These are phyloP conservation scores for Verticillium albo-atrum DNA, from an alignment of 2,329 filamentous ascomycete genomes.

Conservation along the genomic window DNA sequence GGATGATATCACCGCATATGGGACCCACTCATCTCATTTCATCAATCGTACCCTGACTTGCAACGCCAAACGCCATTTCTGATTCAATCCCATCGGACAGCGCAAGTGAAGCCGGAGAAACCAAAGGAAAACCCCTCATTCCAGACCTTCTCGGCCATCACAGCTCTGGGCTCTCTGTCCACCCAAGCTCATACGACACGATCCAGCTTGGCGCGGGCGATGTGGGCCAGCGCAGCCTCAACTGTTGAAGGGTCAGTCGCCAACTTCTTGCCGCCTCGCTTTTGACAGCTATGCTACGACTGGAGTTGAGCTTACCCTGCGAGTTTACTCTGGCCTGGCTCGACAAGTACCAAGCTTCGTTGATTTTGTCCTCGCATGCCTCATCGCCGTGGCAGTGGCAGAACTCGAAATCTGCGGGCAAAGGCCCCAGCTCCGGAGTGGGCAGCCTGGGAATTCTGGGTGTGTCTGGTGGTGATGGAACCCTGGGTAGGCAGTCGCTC, in stretches of 20 bases:
- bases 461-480: constrained; percentile 1
- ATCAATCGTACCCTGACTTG: too few relatives aligned
- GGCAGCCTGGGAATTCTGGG: constrained; percentile 7
- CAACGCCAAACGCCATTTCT: too few relatives aligned
- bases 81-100: too few relatives aligned
- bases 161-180: neutral
- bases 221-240: constrained; percentile 9
- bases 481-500: neutral
- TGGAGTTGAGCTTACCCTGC: constrained; percentile 3
- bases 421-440: constrained; percentile 9
- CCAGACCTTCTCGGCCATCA: neutral
- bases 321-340: constrained; percentile 3
- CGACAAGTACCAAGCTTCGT: constrained; percentile 9
- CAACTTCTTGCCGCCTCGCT: neutral
- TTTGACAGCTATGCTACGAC: neutral
- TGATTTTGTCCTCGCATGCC: constrained; percentile 6
- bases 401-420: constrained; percentile 11
- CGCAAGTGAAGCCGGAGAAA: too few relatives aligned
- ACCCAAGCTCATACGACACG: neutral
- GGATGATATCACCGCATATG: too few relatives aligned
- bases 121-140: neutral
- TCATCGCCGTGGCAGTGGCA: constrained; percentile 9
- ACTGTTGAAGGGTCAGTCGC: constrained; percentile 6
- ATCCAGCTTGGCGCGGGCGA: neutral
- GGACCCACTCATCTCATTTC: too few relatives aligned